phyloP scores from a whole-genome alignment of 768 basidiomycete species.

The Auriculariales sp. region DNA sequence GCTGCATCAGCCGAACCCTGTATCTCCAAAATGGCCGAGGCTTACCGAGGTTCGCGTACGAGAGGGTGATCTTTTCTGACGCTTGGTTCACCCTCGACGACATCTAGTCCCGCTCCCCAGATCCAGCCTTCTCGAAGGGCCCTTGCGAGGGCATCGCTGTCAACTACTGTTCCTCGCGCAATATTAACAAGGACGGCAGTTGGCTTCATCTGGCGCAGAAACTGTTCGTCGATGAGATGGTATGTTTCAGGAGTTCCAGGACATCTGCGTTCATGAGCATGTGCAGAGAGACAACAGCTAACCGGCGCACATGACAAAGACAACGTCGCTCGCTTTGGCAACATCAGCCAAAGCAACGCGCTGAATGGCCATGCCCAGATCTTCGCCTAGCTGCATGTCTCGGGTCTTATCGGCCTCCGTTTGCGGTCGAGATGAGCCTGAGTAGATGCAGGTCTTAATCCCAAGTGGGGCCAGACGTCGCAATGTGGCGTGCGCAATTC shows the following conservation, averaged over 20 bases:
- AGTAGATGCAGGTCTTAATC: slow-evolving; percentile 58
- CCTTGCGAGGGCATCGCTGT: slow-evolving; percentile 74
- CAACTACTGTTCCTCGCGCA: slow-evolving; percentile 73
- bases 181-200: slow-evolving; percentile 75
- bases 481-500: slow-evolving; percentile 77
- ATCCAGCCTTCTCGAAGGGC: slow-evolving; percentile 70
- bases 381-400: slow-evolving; percentile 16
- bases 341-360: slow-evolving; percentile 53
- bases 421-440: slow-evolving; percentile 28
- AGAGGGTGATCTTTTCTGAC: no score
- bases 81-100: slow-evolving; percentile 83
- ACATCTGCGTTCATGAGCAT: neutral
- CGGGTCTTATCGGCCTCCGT: slow-evolving; percentile 17
- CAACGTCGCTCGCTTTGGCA: slow-evolving; percentile 67
- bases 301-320: slow-evolving; percentile 50
- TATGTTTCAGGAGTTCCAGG: slow-evolving; percentile 31
- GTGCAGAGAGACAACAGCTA: neutral
- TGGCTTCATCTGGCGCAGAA: slow-evolving; percentile 76
- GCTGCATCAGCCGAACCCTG: no score
- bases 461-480: slow-evolving; percentile 72
- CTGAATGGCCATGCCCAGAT: slow-evolving; percentile 26
- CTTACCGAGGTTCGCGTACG: no score
- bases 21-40: no score
- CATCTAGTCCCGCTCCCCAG: slow-evolving; percentile 87
- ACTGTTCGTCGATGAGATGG: slow-evolving; percentile 55